Evolutionary conservation across 371 early-diverging fungal genomes (phyloP), one percentile per base, ranked within the genome.

Genomic region (Mucor sp.): DNA sequence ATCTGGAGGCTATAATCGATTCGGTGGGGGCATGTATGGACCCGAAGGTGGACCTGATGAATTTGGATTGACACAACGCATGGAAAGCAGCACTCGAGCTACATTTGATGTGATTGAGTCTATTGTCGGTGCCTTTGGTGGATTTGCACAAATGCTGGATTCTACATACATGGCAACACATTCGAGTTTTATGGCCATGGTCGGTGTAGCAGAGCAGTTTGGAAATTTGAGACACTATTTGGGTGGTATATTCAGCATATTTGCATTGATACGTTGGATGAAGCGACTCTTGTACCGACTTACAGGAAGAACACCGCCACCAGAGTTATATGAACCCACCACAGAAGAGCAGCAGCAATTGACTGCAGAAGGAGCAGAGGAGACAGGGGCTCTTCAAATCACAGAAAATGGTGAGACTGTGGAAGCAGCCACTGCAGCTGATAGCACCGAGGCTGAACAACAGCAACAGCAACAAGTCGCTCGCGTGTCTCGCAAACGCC

Each of bases 91-190:
- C 15, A 94, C 97, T 2, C 90, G 92, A 56, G 87, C 94, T 12
- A 93, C 97, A 0, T 98, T 98, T 76, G 92, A 93, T 71, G 76
- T 94, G 30, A 90, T 98, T 55, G 94, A 96, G 65, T 88, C 91
- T 7, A 85, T 98, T 50, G 97, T 98, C 1, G 91, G 95, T 53
- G 94, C 97, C 0, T 97, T 98, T 85, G 96, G 94, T 25, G 97
- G 97, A 9, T 95, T 98, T 80, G 90, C 97, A 9, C 95, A 95
- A 65, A 97, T 98, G 98, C 85, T 98, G 21, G 98, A 97, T 65
- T 94, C 95, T 6, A 97, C 99, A 0, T 96, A 91, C 72, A 92
- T 95, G 86, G 97, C 99, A 19, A 97, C 99, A 0, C 96, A 97
- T 78, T 94, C 96, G 8, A 93, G 94, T 28, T 97, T 97, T 70